Conservation (phyloP, 805 yeast species). For the Candida adriatica region DNA sequence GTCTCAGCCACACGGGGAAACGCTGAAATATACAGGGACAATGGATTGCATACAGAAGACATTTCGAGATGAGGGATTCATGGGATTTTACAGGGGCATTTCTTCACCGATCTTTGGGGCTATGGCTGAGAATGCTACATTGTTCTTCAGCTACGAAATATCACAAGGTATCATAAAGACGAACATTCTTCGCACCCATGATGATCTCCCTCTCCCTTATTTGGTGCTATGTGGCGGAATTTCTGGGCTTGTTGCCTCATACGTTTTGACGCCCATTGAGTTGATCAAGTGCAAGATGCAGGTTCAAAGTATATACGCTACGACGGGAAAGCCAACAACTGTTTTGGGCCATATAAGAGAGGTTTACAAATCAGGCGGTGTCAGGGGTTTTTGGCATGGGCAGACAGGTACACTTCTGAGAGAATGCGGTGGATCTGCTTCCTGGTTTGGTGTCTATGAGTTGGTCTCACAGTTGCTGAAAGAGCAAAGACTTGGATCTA, state of each 20-base stretch:
- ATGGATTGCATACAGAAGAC: constrained; percentile 60
- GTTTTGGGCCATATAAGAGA: constrained; percentile 32
- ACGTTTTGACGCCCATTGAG: constrained; percentile 87
- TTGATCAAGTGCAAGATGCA: constrained; percentile 83
- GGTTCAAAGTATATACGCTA: constrained; percentile 39
- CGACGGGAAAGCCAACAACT: constrained; percentile 22
- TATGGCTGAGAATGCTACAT: constrained; percentile 77
- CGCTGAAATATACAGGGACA: constrained; percentile 49
- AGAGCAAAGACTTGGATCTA: constrained; percentile 24
- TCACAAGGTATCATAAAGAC: constrained; percentile 33
- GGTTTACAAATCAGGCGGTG: constrained; percentile 46
- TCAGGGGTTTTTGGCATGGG: constrained; percentile 81
- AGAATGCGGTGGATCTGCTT: constrained; percentile 85
- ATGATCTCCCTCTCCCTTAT: constrained; percentile 31
- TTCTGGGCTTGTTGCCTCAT: constrained; percentile 78
- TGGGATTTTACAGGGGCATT: constrained; percentile 77
- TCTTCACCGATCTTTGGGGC: constrained; percentile 85
- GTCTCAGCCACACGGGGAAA: constrained; percentile 53
- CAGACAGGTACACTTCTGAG: constrained; percentile 74
- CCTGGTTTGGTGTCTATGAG: constrained; percentile 93
- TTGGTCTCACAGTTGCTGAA: constrained; percentile 35
- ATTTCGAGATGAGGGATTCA: constrained; percentile 58
- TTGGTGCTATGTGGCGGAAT: constrained; percentile 68
- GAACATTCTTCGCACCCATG: constrained; percentile 10
- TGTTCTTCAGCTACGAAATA: constrained; percentile 60